Base-by-base conservation (phyloP, 2,329 filamentous ascomycete genomes). In the Penicillium sp. region DNA sequence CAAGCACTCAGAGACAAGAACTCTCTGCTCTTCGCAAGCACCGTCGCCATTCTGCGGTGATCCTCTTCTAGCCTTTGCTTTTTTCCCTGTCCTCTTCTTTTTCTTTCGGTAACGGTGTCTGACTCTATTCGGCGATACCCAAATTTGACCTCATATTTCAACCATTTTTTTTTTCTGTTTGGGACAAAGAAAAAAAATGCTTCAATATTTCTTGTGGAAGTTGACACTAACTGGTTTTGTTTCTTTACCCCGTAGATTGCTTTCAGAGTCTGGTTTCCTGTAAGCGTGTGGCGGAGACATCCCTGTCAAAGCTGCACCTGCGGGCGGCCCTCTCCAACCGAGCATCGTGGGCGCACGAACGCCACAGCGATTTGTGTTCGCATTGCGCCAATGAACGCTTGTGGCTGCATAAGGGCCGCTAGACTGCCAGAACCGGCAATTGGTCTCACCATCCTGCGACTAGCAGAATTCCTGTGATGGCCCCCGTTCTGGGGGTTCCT, bases 241-340 rank as follows among this genome's bases (percentile, higher is more conserved):
- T 57, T 65, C 58, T 61, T 62, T 60, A 62, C 55, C 60, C 56
- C 72, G 75, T 78, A 79, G 77, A 76, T 73, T 81, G 54, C 71
- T 81, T 43, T 79, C 78, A 58, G 78, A 81, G 69, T 81, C 78
- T 51, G 78, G 78, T 60, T 81, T 81, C 69, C 68, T 81, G 66
- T 81, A 78, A 69, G 64, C 58, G 51, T 60, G 63, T 54, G 60
- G 59, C 52, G 47, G 60, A 58, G 54, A 62, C 55, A 47, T 54
- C 65, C 62, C 56, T 64, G 63, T 67, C 63, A 50, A 54, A 59
- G 56, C 61, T 66, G 57, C 61, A 60, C 50, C 62, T 62, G 56
- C 64, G 52, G 60, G 64, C 50, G 59, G 40, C 55, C 62, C 56
- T 59, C 54, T 56, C 60, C 49, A 56, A 47, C 53, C 59, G 59